A percentile compares a stretch with the other conserved stretches of the same genome.
Conservation (phyloP, 2,329 filamentous ascomycete species). For the Aspergillus clavatus region DNA sequence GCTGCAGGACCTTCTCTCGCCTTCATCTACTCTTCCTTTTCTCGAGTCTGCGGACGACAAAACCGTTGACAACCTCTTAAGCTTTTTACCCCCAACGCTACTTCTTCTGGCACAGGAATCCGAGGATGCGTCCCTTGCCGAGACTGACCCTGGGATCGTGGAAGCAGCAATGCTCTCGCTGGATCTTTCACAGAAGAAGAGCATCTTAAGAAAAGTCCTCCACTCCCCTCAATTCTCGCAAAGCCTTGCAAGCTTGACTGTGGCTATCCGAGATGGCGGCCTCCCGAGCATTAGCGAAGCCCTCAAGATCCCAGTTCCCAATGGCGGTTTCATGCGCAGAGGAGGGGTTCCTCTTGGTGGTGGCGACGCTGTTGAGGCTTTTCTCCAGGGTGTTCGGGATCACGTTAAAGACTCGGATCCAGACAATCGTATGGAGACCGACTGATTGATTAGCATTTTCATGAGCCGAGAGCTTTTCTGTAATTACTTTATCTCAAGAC, state of each 20-base stretch:
- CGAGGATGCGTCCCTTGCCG: constrained; percentile 56
- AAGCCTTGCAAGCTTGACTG: constrained; percentile 75
- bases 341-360: constrained; percentile 81
- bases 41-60: constrained; percentile 62
- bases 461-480: constrained; percentile 2
- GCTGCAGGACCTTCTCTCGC: constrained; percentile 76
- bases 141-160: constrained; percentile 64
- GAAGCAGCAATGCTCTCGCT: constrained; percentile 70
- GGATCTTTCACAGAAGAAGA: constrained; percentile 70
- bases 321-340: constrained; percentile 75
- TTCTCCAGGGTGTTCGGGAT: constrained; percentile 82
- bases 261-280: constrained; percentile 84
- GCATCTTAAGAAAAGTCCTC: constrained; percentile 73
- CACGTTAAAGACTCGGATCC: constrained; percentile 57
- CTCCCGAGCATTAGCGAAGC: constrained; percentile 86
- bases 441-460: constrained; percentile 23
- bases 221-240: constrained; percentile 88
- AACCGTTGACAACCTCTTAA: constrained; percentile 69
- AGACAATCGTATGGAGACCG: constrained; percentile 42
- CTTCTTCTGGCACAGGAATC: constrained; percentile 70
- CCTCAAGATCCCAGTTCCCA: constrained; percentile 71
- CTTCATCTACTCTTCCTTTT: constrained; percentile 71
- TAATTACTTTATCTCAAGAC: constrained; percentile 12
- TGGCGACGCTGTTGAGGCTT: constrained; percentile 82
- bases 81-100: constrained; percentile 71